A percentile compares a stretch with the other conserved stretches of the same genome.
Evolutionary conservation across 768 basidiomycete genomes (phyloP).

Genomic region (Boletus reticuloceps): DNA sequence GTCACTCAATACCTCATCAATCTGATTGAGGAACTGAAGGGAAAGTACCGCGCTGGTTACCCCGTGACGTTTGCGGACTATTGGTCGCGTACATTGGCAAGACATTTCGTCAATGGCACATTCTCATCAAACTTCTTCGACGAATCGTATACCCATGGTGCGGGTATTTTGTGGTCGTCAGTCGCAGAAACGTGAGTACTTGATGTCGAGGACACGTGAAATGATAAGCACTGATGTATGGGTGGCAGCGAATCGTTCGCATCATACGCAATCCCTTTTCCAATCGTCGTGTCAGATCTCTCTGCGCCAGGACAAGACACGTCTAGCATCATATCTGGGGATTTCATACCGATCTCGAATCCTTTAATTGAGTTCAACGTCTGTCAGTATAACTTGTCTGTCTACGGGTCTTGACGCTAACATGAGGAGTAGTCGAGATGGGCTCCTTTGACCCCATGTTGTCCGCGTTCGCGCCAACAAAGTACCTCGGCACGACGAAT

Average conservation of each 20-base stretch:
- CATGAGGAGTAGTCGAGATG: slow-evolving; percentile 30
- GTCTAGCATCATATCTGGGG: slow-evolving; percentile 17
- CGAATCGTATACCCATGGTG: slow-evolving; percentile 31
- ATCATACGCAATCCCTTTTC: slow-evolving; percentile 37
- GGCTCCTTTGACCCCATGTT: slow-evolving; percentile 42
- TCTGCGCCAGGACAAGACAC: slow-evolving; percentile 26
- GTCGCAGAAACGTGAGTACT: slow-evolving; percentile 31
- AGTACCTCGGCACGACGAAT: slow-evolving; percentile 43
- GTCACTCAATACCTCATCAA: slow-evolving; percentile 18
- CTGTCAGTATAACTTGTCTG: slow-evolving; percentile 14
- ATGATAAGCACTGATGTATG: neutral
- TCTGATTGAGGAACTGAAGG: slow-evolving; percentile 25
- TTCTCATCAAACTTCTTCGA: slow-evolving; percentile 29
- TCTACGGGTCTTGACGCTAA: neutral
- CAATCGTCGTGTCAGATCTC: slow-evolving; percentile 33
- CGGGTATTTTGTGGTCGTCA: slow-evolving; percentile 35
- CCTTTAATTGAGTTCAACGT: slow-evolving; percentile 36
- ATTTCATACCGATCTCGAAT: slow-evolving; percentile 29
- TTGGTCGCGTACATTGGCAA: slow-evolving; percentile 26
- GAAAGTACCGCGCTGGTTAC: slow-evolving; percentile 33
- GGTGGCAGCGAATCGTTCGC: slow-evolving; percentile 30
- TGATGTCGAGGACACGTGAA: slow-evolving; percentile 1
- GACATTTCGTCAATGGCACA: slow-evolving; percentile 41
- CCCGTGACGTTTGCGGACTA: slow-evolving; percentile 29
- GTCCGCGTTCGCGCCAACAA: slow-evolving; percentile 44